Conservation (phyloP, 129 eudicot species). For the Helichrysum umbraculigerum region DNA sequence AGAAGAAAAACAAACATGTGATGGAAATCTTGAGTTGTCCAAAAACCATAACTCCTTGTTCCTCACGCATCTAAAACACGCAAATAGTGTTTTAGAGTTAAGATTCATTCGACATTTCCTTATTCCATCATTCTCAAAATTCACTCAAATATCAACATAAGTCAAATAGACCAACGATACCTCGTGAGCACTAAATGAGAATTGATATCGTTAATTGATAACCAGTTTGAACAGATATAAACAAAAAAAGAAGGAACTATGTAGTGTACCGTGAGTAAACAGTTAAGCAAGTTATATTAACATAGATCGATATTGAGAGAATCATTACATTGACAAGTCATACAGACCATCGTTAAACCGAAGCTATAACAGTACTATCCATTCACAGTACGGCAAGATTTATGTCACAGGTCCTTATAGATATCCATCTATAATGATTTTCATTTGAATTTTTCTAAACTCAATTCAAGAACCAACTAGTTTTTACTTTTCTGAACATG, state of each 20-base stretch:
- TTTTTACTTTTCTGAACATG: background rate
- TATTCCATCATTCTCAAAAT: background rate
- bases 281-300: background rate
- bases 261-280: too few relatives aligned
- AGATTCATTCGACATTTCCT: background rate
- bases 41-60: background rate
- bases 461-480: background rate
- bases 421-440: background rate
- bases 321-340: too few relatives aligned
- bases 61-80: conserved; percentile 3
- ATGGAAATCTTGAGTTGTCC: background rate
- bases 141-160: too few relatives aligned
- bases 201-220: too few relatives aligned
- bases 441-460: background rate
- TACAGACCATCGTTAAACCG: background rate
- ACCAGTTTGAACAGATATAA: too few relatives aligned
- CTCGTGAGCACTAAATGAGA: too few relatives aligned
- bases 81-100: background rate
- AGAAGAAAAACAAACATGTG: background rate
- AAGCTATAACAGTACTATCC: background rate
- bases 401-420: background rate
- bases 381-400: background rate
- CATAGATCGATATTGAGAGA: too few relatives aligned
- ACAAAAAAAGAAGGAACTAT: too few relatives aligned
- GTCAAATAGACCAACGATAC: background rate